phyloP scores from a whole-genome alignment of 2,329 filamentous ascomycete species.

The Hirsutella thompsonii region DNA sequence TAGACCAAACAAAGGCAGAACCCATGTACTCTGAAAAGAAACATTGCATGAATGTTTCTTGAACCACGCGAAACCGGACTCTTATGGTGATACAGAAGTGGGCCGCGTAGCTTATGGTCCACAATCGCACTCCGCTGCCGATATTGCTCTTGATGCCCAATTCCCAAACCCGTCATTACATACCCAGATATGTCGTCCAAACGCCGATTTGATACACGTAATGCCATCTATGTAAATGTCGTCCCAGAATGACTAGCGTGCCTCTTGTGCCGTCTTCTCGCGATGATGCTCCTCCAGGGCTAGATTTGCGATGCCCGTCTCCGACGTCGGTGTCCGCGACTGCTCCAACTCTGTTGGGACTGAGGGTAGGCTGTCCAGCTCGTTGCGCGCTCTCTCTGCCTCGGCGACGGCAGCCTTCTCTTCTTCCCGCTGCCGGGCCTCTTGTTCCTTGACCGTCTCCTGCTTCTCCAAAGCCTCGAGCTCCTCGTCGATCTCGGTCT shows the following conservation, averaged over 20 bases:
- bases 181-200: too few species aligned
- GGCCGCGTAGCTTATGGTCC: too few species aligned
- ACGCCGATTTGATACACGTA: too few species aligned
- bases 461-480: constrained; percentile 60
- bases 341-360: constrained; percentile 19
- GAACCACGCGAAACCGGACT: too few species aligned
- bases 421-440: constrained; percentile 30
- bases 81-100: too few species aligned
- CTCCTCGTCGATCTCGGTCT: constrained; percentile 78
- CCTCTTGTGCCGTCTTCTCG: not conserved
- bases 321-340: constrained; percentile 19
- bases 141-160: too few species aligned
- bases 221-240: not conserved
- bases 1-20: too few species aligned
- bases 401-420: constrained; percentile 29
- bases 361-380: constrained; percentile 36
- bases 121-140: too few species aligned
- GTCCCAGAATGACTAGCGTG: not conserved
- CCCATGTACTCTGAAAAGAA: too few species aligned
- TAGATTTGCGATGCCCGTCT: constrained; percentile 23
- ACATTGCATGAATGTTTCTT: too few species aligned
- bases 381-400: constrained; percentile 37
- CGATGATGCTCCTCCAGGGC: constrained; percentile 9
- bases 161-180: too few species aligned
- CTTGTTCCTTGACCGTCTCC: constrained; percentile 39